Evolutionary conservation across 2,329 filamentous ascomycete species (phyloP).

Genomic region (Fusarium buxicola): DNA sequence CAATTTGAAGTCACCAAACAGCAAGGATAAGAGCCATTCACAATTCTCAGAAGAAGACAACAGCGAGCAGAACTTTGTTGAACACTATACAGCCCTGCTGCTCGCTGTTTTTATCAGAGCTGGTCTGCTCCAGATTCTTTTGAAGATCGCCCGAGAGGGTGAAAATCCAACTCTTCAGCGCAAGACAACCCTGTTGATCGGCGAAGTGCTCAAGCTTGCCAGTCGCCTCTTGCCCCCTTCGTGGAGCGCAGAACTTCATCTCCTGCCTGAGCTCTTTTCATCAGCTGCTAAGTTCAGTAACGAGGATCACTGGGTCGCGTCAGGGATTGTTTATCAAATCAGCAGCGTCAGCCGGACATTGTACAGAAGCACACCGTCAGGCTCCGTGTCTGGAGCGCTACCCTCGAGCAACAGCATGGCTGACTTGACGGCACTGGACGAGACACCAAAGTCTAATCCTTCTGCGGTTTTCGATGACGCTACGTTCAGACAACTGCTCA

Average conservation of each 20-base stretch:
- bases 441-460: constrained; percentile 64
- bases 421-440: constrained; percentile 64
- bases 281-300: constrained; percentile 78
- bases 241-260: constrained; percentile 86
- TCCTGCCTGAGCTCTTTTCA: constrained; percentile 86
- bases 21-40: constrained; percentile 61
- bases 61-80: constrained; percentile 84
- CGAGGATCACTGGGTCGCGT: constrained; percentile 81
- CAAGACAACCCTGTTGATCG: constrained; percentile 90
- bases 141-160: constrained; percentile 75
- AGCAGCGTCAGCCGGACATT: constrained; percentile 96
- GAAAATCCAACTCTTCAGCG: constrained; percentile 79
- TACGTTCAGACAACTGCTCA: constrained; percentile 71
- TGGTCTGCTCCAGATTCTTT: constrained; percentile 73
- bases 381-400: constrained; percentile 52
- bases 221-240: constrained; percentile 84
- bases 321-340: constrained; percentile 95
- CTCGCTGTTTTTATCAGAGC: constrained; percentile 87
- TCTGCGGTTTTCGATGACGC: constrained; percentile 67
- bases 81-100: constrained; percentile 92
- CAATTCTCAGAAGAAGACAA: constrained; percentile 73
- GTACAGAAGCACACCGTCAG: constrained; percentile 77
- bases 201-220: constrained; percentile 90
- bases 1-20: constrained; percentile 75
- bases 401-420: constrained; percentile 59